phyloP scores from a whole-genome alignment of 805 yeast genomes.

The Saccharomyces mikatae region DNA sequence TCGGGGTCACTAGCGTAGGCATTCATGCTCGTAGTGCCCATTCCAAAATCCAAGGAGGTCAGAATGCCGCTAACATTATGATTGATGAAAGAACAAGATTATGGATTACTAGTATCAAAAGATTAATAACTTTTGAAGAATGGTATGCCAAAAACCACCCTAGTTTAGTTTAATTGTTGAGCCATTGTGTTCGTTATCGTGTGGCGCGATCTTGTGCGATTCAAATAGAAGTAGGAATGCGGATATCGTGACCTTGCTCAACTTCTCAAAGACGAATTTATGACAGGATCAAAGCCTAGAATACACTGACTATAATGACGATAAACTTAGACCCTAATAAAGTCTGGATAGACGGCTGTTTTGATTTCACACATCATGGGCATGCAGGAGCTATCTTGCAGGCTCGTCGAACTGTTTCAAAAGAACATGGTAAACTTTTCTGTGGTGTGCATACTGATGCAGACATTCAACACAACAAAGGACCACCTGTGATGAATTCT shows the following conservation, averaged over 20 bases:
- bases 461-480: slow-evolving; percentile 75
- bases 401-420: slow-evolving; percentile 50
- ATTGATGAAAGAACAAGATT: slow-evolving; percentile 63
- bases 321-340: slow-evolving; percentile 21
- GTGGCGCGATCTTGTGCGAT: background rate
- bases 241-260: background rate
- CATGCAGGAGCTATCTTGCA: slow-evolving; percentile 96
- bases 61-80: slow-evolving; percentile 61
- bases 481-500: slow-evolving; percentile 88
- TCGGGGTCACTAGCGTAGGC: slow-evolving; percentile 72
- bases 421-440: slow-evolving; percentile 43
- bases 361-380: slow-evolving; percentile 96
- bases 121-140: slow-evolving; percentile 51
- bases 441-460: slow-evolving; percentile 87
- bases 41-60: slow-evolving; percentile 40
- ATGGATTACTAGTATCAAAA: slow-evolving; percentile 70
- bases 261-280: background rate
- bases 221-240: background rate
- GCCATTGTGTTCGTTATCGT: background rate
- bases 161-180: background rate
- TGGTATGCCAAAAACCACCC: slow-evolving; percentile 7
- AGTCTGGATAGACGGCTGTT: slow-evolving; percentile 97
- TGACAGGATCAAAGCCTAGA: background rate
- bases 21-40: slow-evolving; percentile 69
- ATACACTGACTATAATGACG: background rate